A percentile compares a stretch with the other conserved stretches of the same genome.
Conservation (phyloP, 139 green algal genomes). For the Chlamydomonas sp. region DNA sequence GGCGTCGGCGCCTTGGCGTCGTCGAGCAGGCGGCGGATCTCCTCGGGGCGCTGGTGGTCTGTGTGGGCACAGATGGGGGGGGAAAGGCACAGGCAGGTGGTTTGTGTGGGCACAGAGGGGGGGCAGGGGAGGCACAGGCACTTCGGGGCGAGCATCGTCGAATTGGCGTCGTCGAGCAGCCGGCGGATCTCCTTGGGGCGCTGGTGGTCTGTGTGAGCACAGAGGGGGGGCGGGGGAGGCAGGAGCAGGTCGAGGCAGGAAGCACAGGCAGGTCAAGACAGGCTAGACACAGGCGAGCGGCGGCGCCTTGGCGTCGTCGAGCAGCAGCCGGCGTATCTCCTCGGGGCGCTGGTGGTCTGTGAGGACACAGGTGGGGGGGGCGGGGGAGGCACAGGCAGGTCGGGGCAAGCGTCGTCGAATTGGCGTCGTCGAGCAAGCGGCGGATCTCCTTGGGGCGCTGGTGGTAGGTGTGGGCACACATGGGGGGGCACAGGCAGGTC, state of each 20-base stretch:
- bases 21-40: slow-evolving; percentile 30
- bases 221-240: no score
- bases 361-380: no score
- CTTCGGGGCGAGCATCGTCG: no score
- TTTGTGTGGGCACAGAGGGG: no score
- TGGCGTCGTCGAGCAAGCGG: slow-evolving; percentile 28
- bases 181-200: slow-evolving; percentile 26
- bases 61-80: no score
- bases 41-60: slow-evolving; percentile 29
- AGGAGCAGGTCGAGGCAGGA: no score
- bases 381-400: no score
- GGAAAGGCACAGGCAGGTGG: no score
- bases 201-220: slow-evolving; percentile 28
- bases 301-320: slow-evolving; percentile 23
- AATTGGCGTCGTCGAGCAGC: slow-evolving; percentile 29
- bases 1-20: slow-evolving; percentile 15
- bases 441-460: slow-evolving; percentile 32
- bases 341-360: slow-evolving; percentile 27
- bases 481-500: no score
- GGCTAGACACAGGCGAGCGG: no score
- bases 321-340: slow-evolving; percentile 29
- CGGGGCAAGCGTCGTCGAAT: background rate
- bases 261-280: background rate
- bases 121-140: no score
- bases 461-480: no score